Percentiles rank a stretch among this genome's conserved stretches.
These are phyloP conservation scores for Metarhizium album DNA, from an alignment of 2,329 filamentous ascomycete species.

Conservation along the genomic window DNA sequence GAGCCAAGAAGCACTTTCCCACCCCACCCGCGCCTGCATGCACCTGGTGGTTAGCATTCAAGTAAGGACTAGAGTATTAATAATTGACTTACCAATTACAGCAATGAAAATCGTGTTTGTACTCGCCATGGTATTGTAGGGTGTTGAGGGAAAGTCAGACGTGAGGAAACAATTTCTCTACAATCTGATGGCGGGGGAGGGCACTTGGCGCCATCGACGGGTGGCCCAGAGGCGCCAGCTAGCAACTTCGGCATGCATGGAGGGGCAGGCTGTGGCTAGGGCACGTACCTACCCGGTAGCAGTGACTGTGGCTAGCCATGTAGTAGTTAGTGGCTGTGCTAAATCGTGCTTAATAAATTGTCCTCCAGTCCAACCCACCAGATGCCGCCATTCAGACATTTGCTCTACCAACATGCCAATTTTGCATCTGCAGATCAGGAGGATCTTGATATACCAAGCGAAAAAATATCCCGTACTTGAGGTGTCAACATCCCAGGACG, in stretches of 20 bases:
- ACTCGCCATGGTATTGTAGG: constrained; percentile 28
- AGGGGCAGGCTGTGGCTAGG: constrained; percentile 7
- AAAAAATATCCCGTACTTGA: background rate
- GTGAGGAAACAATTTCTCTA: constrained; percentile 16
- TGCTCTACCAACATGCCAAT: background rate
- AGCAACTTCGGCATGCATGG: too few species aligned
- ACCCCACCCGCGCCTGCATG: constrained; percentile 76
- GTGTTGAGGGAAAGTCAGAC: constrained; percentile 3
- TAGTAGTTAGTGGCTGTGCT: background rate
- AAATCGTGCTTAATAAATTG: background rate
- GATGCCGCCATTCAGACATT: background rate
- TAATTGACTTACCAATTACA: constrained; percentile 33
- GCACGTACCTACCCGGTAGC: background rate
- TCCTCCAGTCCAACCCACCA: background rate
- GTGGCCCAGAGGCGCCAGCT: too few species aligned
- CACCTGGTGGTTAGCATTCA: background rate
- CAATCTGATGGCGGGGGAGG: constrained; percentile 26
- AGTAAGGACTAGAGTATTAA: background rate
- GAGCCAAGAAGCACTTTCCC: constrained; percentile 79
- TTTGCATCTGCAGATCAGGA: background rate
- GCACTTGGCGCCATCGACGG: background rate
- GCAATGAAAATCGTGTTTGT: constrained; percentile 40
- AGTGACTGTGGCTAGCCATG: background rate
- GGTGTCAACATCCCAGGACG: background rate
- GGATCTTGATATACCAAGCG: background rate